Conservation (phyloP, 2,329 filamentous ascomycete genomes). For the Beauveria rudraprayagi region DNA sequence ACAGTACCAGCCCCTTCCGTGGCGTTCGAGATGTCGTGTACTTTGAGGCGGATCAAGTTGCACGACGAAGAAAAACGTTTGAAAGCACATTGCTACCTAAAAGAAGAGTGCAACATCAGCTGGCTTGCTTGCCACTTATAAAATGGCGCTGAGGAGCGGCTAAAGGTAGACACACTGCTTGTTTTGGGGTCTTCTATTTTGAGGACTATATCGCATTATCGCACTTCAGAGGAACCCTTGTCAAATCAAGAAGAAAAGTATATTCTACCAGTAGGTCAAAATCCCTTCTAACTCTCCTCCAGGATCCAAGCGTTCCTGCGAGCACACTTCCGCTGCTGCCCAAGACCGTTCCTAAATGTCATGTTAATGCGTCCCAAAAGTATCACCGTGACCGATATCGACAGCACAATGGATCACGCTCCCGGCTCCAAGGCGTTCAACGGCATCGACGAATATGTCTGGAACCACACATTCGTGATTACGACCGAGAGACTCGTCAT, state of each 20-base stretch:
- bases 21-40: background rate
- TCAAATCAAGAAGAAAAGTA: no score
- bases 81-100: background rate
- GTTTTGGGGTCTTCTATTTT: background rate
- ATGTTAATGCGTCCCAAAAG: background rate
- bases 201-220: background rate
- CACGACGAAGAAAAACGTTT: background rate
- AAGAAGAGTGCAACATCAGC: background rate
- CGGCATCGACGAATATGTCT: conserved; percentile 4
- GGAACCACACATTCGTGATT: conserved; percentile 3
- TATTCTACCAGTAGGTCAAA: background rate
- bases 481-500: background rate
- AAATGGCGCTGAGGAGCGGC: background rate
- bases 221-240: background rate
- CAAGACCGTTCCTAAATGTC: background rate
- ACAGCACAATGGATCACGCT: background rate
- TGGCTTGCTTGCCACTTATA: background rate
- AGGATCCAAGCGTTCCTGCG: background rate
- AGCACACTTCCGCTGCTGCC: background rate
- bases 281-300: background rate
- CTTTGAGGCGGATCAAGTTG: background rate
- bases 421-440: background rate
- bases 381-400: background rate
- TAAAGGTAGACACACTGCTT: background rate
- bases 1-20: background rate